phyloP scores from a whole-genome alignment of 345 rosid genomes.

The Zanthoxylum bungeanum region DNA sequence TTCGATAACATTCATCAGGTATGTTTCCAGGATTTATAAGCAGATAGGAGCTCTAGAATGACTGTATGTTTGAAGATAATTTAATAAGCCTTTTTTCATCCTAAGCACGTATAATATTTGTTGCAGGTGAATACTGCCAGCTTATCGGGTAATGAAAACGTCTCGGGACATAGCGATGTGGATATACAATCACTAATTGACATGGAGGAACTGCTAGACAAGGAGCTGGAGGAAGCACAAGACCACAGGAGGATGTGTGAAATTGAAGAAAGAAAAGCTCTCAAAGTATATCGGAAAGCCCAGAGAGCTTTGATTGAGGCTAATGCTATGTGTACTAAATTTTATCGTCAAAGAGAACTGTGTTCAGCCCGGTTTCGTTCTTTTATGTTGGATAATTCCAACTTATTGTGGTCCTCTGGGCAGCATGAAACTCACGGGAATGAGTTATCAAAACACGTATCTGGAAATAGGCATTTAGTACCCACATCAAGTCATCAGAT shows the following conservation, averaged over 20 bases:
- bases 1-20: conserved; percentile 42
- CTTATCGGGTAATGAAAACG: conserved; percentile 32
- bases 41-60: conserved; percentile 12
- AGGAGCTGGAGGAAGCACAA: conserved; percentile 83
- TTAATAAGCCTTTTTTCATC: neutral
- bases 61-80: conserved; percentile 4
- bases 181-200: conserved; percentile 49
- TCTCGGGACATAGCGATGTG: conserved; percentile 30
- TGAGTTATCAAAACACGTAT: conserved; percentile 30
- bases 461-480: conserved; percentile 37
- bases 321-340: conserved; percentile 69
- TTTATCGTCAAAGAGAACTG: conserved; percentile 73
- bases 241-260: conserved; percentile 64
- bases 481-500: conserved; percentile 39
- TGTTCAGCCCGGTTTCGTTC: conserved; percentile 68
- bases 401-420: conserved; percentile 49
- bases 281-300: conserved; percentile 79
- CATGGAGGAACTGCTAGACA: conserved; percentile 85
- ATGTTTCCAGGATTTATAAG: conserved; percentile 16
- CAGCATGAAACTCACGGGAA: conserved; percentile 35
- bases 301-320: conserved; percentile 90
- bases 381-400: conserved; percentile 54
- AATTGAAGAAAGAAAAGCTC: conserved; percentile 94
- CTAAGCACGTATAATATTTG: neutral
- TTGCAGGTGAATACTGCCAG: conserved; percentile 44